phyloP scores from a whole-genome alignment of 208 protist species.

The Histomonas meleagridis region DNA sequence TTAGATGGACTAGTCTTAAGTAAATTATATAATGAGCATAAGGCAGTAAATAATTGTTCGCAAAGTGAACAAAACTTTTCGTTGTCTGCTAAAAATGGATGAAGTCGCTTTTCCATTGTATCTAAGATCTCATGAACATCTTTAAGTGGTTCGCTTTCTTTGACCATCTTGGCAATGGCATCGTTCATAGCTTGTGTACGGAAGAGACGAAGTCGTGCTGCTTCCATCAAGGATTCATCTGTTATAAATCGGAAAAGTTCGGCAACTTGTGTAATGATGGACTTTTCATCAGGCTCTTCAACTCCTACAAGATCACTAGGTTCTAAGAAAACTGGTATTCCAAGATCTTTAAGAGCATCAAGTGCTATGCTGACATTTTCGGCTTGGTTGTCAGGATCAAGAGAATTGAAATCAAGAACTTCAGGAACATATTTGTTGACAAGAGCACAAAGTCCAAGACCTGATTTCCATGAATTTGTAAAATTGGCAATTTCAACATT shows the following conservation, averaged over 20 bases:
- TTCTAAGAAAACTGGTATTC: not conserved
- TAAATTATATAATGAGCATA: not conserved
- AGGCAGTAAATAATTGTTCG: not conserved
- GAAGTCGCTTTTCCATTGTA: too few species aligned
- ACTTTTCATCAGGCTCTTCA: constrained; percentile 15
- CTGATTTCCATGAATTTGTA: not conserved
- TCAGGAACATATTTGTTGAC: not conserved
- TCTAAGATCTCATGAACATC: not conserved
- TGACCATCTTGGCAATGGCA: not conserved
- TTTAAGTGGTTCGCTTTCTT: not conserved
- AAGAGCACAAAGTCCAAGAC: constrained; percentile 3
- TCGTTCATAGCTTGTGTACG: not conserved
- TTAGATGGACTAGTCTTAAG: not conserved
- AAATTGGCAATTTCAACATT: not conserved
- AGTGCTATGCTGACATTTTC: not conserved
- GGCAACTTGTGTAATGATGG: constrained; percentile 23
- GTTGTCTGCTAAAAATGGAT: too few species aligned
- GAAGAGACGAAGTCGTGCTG: not conserved
- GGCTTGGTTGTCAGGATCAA: not conserved
- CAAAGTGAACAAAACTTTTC: not conserved
- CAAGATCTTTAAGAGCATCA: not conserved
- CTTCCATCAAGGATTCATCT: not conserved
- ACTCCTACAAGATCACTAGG: not conserved
- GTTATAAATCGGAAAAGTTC: not conserved
- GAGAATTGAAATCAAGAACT: not conserved